Percentiles rank a stretch among this genome's conserved stretches.
These are phyloP conservation scores for Fomes fomentarius DNA, from an alignment of 1,284 basidiomycete genomes.

Conservation along the genomic window DNA sequence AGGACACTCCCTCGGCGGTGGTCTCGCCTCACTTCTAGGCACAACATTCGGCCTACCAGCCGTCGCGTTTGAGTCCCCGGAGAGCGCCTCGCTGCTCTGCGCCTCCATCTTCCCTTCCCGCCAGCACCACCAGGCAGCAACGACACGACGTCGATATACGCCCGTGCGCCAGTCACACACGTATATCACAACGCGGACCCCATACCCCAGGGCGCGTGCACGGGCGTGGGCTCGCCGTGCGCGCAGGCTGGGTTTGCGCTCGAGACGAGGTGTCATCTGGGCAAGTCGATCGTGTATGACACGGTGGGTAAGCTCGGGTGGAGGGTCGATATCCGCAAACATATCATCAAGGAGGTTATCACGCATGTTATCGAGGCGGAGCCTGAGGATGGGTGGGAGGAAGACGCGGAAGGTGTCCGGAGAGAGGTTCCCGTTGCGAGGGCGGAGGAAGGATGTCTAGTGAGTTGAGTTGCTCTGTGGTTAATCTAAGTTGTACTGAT, in stretches of 20 bases:
- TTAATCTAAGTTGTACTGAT: no score
- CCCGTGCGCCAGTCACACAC: conserved; percentile 58
- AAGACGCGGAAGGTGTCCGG: conserved; percentile 42
- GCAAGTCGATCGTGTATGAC: conserved; percentile 87
- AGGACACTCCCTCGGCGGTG: conserved; percentile 89
- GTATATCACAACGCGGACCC: conserved; percentile 85
- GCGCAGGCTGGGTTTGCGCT: conserved; percentile 72
- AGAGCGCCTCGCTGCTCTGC: conserved; percentile 83
- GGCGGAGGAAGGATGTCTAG: conserved; percentile 46
- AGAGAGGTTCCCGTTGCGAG: conserved; percentile 37
- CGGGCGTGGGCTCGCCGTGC: conserved; percentile 66
- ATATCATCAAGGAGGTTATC: conserved; percentile 79
- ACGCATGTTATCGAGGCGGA: conserved; percentile 73
- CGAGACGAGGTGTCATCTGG: conserved; percentile 64
- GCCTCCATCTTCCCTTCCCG: conserved; percentile 86
- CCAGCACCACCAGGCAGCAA: conserved; percentile 31
- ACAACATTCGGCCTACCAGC: conserved; percentile 94
- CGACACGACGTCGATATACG: conserved; percentile 28
- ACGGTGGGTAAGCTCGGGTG: conserved; percentile 85
- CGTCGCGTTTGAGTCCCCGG: conserved; percentile 92
- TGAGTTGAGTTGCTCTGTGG: no score
- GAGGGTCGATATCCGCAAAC: conserved; percentile 78
- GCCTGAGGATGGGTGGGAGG: conserved; percentile 47
- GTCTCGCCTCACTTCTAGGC: conserved; percentile 85
- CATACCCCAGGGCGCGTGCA: conserved; percentile 78